Conservation (phyloP, 2,329 filamentous ascomycete genomes). For the Thielaviopsis populi region DNA sequence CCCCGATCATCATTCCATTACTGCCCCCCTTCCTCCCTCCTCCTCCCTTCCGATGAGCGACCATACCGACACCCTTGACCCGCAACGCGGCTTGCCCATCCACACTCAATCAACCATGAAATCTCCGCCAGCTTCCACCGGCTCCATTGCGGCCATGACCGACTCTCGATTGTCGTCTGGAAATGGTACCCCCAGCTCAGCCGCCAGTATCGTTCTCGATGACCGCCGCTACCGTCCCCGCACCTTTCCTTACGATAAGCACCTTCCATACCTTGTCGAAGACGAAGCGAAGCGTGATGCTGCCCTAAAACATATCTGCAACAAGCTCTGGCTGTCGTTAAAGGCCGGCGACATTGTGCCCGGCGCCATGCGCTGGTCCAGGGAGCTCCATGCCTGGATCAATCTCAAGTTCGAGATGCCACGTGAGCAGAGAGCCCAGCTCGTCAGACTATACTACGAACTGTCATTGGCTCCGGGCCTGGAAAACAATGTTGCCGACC, state of each 20-base stretch:
- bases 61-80: neutral
- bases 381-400: conserved; percentile 89
- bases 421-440: conserved; percentile 62
- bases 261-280: conserved; percentile 81
- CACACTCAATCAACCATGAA: neutral
- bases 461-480: conserved; percentile 80
- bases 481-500: conserved; percentile 65
- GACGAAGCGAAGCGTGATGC: conserved; percentile 60
- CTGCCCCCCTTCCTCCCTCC: neutral
- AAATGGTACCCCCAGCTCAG: neutral
- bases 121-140: neutral
- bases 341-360: conserved; percentile 88
- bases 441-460: conserved; percentile 89
- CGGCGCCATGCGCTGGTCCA: conserved; percentile 90
- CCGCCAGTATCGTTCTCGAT: conserved; percentile 3
- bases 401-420: conserved; percentile 95
- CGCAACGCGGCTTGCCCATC: conserved; percentile 1
- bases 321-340: conserved; percentile 82
- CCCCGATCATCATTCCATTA: neutral
- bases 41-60: neutral
- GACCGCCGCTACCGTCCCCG: conserved; percentile 55
- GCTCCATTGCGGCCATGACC: neutral
- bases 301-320: conserved; percentile 74
- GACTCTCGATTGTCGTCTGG: neutral
- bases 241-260: conserved; percentile 83